These are phyloP conservation scores for Exophiala xenobiotica DNA, from an alignment of 2,329 filamentous ascomycete species.

Conservation along the genomic window DNA sequence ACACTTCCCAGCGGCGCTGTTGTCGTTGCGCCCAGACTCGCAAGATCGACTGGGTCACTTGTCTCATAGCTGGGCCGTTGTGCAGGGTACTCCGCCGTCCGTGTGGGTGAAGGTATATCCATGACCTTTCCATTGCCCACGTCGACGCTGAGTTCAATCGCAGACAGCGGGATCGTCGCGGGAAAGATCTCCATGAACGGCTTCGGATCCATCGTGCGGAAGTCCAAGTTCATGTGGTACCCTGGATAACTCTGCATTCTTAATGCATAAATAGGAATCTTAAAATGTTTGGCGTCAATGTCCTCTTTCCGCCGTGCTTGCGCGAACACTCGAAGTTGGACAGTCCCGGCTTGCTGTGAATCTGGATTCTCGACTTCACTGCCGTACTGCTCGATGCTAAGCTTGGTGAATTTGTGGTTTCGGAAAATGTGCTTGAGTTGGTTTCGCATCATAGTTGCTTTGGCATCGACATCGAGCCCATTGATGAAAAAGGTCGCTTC, in stretches of 20 bases:
- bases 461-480: conserved; percentile 46
- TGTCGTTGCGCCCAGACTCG: conserved; percentile 32
- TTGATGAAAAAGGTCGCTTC: conserved; percentile 45
- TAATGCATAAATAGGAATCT: conserved; percentile 10
- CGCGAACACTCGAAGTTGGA: conserved; percentile 22
- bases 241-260: conserved; percentile 46
- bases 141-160: conserved; percentile 21
- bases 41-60: conserved; percentile 12
- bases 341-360: conserved; percentile 43
- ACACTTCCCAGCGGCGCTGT: conserved; percentile 42
- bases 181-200: conserved; percentile 49
- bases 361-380: conserved; percentile 39
- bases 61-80: conserved; percentile 10
- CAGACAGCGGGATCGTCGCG: conserved; percentile 31
- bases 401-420: conserved; percentile 37
- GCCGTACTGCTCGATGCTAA: conserved; percentile 40
- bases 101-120: background rate
- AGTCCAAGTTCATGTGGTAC: conserved; percentile 48
- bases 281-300: conserved; percentile 5
- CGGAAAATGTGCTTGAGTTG: conserved; percentile 28
- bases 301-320: conserved; percentile 9
- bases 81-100: conserved; percentile 5
- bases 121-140: background rate
- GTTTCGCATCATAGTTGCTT: conserved; percentile 35
- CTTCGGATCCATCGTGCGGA: conserved; percentile 45